Percentiles rank a stretch among this genome's conserved stretches.
These are phyloP conservation scores for Aspergillus sparsus DNA, from an alignment of 495 filamentous ascomycete species.

Conservation along the genomic window DNA sequence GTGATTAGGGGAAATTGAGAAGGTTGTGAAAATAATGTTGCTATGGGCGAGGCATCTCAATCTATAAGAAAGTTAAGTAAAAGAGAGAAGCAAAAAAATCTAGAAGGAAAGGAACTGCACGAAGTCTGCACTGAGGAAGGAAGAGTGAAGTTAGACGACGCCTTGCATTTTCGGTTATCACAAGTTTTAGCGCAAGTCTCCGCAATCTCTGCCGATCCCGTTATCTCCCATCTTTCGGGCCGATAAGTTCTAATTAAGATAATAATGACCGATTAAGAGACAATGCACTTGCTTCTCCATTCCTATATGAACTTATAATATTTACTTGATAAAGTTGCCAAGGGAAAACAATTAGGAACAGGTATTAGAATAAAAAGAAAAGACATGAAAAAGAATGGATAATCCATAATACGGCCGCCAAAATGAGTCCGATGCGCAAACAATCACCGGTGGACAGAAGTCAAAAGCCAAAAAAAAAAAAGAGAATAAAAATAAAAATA, in stretches of 20 bases:
- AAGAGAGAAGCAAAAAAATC: not conserved
- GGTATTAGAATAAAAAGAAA: conserved; percentile 8
- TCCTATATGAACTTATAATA: conserved; percentile 23
- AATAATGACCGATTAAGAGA: no score
- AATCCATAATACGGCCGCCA: conserved; percentile 5
- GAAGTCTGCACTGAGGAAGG: not conserved
- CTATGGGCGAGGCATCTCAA: not conserved
- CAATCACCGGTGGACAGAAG: conserved; percentile 7
- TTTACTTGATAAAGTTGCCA: conserved; percentile 18
- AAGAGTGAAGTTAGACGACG: not conserved
- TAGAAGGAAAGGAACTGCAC: not conserved
- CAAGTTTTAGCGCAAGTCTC: not conserved
- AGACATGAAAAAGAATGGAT: conserved; percentile 8
- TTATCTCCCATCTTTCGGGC: not conserved
- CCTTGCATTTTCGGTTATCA: conserved; percentile 3
- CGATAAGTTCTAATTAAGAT: not conserved
- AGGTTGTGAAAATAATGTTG: not conserved
- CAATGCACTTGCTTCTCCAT: not conserved
- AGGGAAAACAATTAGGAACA: conserved; percentile 17
- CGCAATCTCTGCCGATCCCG: conserved; percentile 1
- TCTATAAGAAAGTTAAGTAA: not conserved
- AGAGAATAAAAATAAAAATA: conserved; percentile 4
- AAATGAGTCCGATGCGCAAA: conserved; percentile 14
- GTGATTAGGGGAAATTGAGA: not conserved
- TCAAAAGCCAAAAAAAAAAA: conserved; percentile 12